Base-by-base conservation (phyloP, 2,329 filamentous ascomycete genomes). In the Coniochaeta prunicola region DNA sequence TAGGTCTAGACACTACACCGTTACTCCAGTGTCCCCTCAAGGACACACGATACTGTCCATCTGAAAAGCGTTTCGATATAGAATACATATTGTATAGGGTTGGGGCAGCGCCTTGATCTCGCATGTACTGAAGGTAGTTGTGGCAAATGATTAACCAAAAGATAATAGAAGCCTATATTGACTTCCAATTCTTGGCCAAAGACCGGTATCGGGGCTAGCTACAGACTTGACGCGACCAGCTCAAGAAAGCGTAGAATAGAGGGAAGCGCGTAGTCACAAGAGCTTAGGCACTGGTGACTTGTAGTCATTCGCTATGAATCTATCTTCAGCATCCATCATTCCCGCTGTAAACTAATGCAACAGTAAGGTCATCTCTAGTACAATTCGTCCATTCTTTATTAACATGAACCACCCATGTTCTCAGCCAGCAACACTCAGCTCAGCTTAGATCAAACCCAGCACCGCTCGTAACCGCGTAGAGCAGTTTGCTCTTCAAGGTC, bases 381-480 rank as follows among this genome's bases (percentile, higher is more conserved):
- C 53, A 28, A 5, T 50, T 28, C 2, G 24, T 12, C 45, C 21
- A 50, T 30, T 26, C 24, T 50, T 12, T 26, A 50, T 50, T 6
- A 28, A 50, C 24, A 6, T 50, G 24, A 12, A 21, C 26, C 6
- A 5, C 13, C 26, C 26, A n/a, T 5, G 6, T 26, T 2, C 12
- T 21, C 12, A 33, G 33, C 19, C 15, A n/a, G 24, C 26, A 28
- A 53, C 17, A 24, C 50, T 31, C 58, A 1, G 0, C 31, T 62
- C 67, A 88, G 67, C 84, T 88, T 63, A 94, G 76, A 77, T 97
- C 93, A 73, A 99, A 99, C 1, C 94, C 93, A 53, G 94, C 93
- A 0, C 92, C 92, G 0, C 91, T 89, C 65, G 90, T 90, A 21
- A 97, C 85, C 9, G 93, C 93, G 73, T 97, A 96, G 57, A 97